phyloP scores from a whole-genome alignment of 768 basidiomycete genomes.

The Leccinum broughii region DNA sequence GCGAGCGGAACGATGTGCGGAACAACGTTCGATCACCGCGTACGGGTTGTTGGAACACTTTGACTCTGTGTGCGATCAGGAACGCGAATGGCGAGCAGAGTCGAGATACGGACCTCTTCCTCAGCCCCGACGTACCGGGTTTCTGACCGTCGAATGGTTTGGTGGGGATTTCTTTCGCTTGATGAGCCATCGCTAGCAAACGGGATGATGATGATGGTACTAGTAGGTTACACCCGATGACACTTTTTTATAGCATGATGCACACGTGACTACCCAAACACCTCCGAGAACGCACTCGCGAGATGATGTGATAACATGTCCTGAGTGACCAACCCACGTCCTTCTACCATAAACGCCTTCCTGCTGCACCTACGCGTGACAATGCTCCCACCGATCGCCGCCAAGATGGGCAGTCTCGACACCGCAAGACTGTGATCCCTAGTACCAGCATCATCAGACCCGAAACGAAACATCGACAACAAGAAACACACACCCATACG shows the following conservation, averaged over 20 bases:
- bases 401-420: conserved; percentile 76
- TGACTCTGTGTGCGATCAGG: conserved; percentile 61
- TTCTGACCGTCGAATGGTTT: conserved; percentile 93
- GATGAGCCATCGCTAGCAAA: conserved; percentile 38
- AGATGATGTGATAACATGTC: conserved; percentile 69
- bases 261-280: conserved; percentile 50
- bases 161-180: conserved; percentile 70
- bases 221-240: not conserved
- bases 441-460: conserved; percentile 4
- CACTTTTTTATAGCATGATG: not conserved
- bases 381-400: conserved; percentile 83
- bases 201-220: no score
- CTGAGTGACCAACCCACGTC: conserved; percentile 79
- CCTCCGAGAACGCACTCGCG: conserved; percentile 68
- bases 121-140: conserved; percentile 95
- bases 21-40: conserved; percentile 26
- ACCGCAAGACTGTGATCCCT: conserved; percentile 57
- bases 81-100: conserved; percentile 24
- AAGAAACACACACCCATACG: conserved; percentile 57
- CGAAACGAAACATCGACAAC: no score
- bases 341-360: conserved; percentile 71
- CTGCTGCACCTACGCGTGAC: conserved; percentile 85
- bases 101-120: conserved; percentile 69
- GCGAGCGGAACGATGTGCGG: conserved; percentile 8
- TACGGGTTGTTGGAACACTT: conserved; percentile 97